A percentile compares a stretch with the other conserved stretches of the same genome.
phyloP scores from a whole-genome alignment of 106 monocot genomes.

The Agapanthus africanus region DNA sequence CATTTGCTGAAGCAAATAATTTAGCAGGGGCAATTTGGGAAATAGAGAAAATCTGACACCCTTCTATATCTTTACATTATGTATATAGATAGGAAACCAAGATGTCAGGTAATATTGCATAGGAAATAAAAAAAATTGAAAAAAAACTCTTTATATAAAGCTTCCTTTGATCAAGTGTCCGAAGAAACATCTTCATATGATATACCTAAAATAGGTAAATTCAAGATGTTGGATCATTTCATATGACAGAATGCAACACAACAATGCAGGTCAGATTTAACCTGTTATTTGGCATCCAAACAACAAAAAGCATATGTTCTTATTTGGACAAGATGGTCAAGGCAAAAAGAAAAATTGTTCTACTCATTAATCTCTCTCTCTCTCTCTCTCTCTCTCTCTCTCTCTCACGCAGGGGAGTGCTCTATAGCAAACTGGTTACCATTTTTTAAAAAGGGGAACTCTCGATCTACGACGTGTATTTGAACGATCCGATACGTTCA shows the following conservation, averaged over 20 bases:
- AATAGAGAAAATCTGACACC: too few relatives aligned
- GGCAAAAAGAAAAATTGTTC: neutral
- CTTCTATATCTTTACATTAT: too few relatives aligned
- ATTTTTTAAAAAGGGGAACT: too few relatives aligned
- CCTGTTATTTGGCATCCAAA: too few relatives aligned
- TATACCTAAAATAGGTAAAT: neutral
- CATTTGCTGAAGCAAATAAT: too few relatives aligned
- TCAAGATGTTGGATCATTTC: neutral
- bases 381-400: too few relatives aligned
- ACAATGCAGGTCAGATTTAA: neutral
- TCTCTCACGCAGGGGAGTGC: too few relatives aligned
- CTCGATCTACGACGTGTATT: too few relatives aligned
- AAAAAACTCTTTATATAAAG: neutral
- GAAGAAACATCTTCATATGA: neutral
- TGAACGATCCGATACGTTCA: too few relatives aligned
- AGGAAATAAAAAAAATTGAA: neutral
- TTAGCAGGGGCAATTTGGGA: too few relatives aligned
- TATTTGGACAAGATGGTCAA: neutral
- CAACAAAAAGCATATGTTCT: neutral
- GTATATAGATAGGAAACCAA: neutral
- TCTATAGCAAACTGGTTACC: too few relatives aligned
- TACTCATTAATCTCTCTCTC: neutral
- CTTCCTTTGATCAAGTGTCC: neutral
- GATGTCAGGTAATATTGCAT: neutral
- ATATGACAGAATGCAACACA: neutral